Conservation (phyloP, 805 yeast species). For the Wickerhamiella domercqiae region DNA sequence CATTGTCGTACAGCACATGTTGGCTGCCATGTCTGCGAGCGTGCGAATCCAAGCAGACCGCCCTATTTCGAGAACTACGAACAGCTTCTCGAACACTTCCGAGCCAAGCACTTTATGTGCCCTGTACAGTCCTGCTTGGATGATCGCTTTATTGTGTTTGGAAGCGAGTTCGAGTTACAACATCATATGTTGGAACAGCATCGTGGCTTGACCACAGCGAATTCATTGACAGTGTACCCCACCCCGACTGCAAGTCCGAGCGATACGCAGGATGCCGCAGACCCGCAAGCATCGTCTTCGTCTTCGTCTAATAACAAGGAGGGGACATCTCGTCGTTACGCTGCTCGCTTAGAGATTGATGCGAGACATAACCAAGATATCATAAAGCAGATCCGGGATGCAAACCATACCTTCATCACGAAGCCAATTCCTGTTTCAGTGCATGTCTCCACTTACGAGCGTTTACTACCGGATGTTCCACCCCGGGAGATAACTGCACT, state of each 20-base stretch:
- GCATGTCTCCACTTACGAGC: constrained; percentile 15
- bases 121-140: constrained; percentile 65
- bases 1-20: constrained; percentile 81
- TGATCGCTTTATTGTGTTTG: constrained; percentile 80
- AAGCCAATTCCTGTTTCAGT: constrained; percentile 15
- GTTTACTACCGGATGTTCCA: constrained; percentile 7
- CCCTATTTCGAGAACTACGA: constrained; percentile 69
- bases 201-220: constrained; percentile 38
- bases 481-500: constrained; percentile 14
- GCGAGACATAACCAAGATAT: constrained; percentile 23
- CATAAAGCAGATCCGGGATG: constrained; percentile 14
- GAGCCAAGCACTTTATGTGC: constrained; percentile 60
- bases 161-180: constrained; percentile 68
- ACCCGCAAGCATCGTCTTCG: background rate
- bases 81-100: constrained; percentile 60
- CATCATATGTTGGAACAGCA: constrained; percentile 83
- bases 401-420: constrained; percentile 12
- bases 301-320: background rate
- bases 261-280: background rate
- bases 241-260: constrained; percentile 4
- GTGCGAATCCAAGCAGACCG: constrained; percentile 38
- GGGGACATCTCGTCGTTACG: constrained; percentile 9
- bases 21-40: constrained; percentile 77
- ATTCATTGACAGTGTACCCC: constrained; percentile 10
- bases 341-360: constrained; percentile 18